Conservation (phyloP, 1,284 basidiomycete genomes). For the Bothia castanella region DNA sequence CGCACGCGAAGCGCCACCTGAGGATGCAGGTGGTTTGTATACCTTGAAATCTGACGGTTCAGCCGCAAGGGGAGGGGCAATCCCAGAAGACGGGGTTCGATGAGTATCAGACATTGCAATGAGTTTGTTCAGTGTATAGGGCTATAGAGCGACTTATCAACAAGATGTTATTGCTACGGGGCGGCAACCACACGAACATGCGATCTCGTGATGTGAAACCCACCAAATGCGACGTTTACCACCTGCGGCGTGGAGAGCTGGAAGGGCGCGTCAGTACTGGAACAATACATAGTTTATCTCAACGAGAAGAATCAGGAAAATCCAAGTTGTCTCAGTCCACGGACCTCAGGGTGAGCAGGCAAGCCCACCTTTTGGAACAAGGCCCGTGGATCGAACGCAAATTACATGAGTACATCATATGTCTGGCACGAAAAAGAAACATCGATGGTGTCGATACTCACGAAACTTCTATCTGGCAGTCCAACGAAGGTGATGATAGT, state of each 20-base stretch:
- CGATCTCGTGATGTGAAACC: conserved; percentile 9
- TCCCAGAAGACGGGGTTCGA: conserved; percentile 3
- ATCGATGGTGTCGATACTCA: conserved; percentile 15
- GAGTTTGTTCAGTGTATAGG: conserved; percentile 14
- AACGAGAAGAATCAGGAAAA: conserved; percentile 40
- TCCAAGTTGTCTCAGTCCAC: conserved; percentile 63
- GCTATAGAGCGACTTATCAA: conserved; percentile 19
- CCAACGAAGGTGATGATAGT: neutral
- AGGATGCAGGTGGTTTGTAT: conserved; percentile 40
- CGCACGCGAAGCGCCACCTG: conserved; percentile 21
- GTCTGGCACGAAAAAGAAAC: conserved; percentile 1
- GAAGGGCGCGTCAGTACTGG: conserved; percentile 7
- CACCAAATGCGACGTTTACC: neutral
- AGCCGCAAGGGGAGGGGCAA: neutral
- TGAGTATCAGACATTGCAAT: conserved; percentile 29
- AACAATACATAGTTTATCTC: conserved; percentile 3
- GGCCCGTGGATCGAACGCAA: conserved; percentile 70
- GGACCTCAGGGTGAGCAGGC: conserved; percentile 67
- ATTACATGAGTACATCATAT: conserved; percentile 70
- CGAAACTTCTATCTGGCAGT: conserved; percentile 1
- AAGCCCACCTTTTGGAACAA: conserved; percentile 66
- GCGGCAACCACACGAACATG: conserved; percentile 14
- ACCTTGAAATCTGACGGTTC: conserved; percentile 40
- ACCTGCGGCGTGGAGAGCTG: neutral
- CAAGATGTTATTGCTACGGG: conserved; percentile 15